These are phyloP conservation scores for Suhomyces panamericanus DNA, from an alignment of 1,139 yeast genomes.

Conservation along the genomic window DNA sequence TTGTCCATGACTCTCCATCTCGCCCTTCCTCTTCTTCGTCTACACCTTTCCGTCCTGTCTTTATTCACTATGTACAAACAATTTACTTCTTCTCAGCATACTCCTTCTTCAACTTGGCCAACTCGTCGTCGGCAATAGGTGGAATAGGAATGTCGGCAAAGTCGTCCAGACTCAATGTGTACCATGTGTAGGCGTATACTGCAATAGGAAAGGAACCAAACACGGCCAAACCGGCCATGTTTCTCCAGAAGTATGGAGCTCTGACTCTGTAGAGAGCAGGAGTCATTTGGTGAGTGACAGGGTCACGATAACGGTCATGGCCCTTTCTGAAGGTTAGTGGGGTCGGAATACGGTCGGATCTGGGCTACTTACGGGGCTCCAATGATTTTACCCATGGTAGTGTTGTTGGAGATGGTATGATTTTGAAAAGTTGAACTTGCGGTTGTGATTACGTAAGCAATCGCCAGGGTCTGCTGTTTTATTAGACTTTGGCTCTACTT, in stretches of 20 bases:
- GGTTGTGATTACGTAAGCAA: neutral
- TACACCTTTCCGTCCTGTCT: neutral
- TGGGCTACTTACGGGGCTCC: constrained; percentile 41
- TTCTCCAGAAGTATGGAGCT: constrained; percentile 77
- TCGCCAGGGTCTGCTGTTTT: too few species aligned
- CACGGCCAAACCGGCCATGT: constrained; percentile 60
- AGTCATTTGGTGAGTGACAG: constrained; percentile 81
- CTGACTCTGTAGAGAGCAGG: constrained; percentile 92
- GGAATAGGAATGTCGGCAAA: constrained; percentile 91
- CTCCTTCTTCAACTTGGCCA: constrained; percentile 68
- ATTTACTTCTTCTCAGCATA: constrained; percentile 36
- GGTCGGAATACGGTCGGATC: constrained; percentile 14
- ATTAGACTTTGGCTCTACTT: too few species aligned
- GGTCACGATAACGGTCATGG: constrained; percentile 62
- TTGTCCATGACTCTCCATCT: too few species aligned
- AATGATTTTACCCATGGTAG: constrained; percentile 33
- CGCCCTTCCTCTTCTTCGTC: neutral
- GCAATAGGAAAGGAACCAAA: constrained; percentile 65
- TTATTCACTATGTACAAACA: constrained; percentile 3
- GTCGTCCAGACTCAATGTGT: constrained; percentile 74
- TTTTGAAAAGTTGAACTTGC: neutral
- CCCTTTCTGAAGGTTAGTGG: constrained; percentile 26
- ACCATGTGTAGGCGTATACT: constrained; percentile 73
- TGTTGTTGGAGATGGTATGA: constrained; percentile 9
- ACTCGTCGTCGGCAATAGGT: constrained; percentile 78